Percentiles rank a stretch among this genome's conserved stretches.
Evolutionary conservation across 2,329 filamentous ascomycete species (phyloP).

Genomic region (Hypoxylon sp.): DNA sequence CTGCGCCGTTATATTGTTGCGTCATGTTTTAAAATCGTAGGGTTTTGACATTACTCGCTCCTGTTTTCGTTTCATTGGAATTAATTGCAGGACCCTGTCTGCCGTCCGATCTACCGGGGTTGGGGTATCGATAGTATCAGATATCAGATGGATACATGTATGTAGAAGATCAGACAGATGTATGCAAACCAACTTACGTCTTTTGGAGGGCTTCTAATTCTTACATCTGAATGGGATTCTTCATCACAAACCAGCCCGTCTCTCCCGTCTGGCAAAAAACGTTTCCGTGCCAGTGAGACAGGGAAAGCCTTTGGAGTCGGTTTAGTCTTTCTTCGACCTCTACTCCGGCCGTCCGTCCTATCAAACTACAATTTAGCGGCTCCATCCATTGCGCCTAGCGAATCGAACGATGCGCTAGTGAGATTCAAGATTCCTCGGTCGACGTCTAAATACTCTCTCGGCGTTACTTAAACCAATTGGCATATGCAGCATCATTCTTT

Average conservation of each 20-base stretch:
- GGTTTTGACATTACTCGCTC: constrained; percentile 6
- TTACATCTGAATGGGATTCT: neutral
- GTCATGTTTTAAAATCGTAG: neutral
- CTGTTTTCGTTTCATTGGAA: constrained; percentile 23
- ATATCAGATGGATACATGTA: constrained; percentile 7
- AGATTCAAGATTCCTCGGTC: neutral
- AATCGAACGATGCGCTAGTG: neutral
- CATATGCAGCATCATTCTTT: neutral
- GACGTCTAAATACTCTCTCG: neutral
- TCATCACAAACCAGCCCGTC: constrained; percentile 6
- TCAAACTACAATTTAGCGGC: constrained; percentile 21
- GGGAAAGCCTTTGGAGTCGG: neutral
- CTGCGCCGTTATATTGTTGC: constrained; percentile 3
- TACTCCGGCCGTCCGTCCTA: constrained; percentile 16
- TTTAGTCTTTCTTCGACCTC: neutral
- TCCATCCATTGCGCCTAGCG: constrained; percentile 1
- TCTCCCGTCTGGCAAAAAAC: neutral
- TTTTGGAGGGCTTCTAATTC: neutral
- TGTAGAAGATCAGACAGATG: neutral
- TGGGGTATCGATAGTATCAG: constrained; percentile 23
- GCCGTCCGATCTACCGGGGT: constrained; percentile 19
- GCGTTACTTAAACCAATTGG: neutral
- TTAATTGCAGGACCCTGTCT: constrained; percentile 28
- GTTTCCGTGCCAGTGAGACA: constrained; percentile 1
- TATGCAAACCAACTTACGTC: neutral